These are phyloP conservation scores for Rubroboletus pulcherrimus DNA, from an alignment of 768 basidiomycete species.

Conservation along the genomic window DNA sequence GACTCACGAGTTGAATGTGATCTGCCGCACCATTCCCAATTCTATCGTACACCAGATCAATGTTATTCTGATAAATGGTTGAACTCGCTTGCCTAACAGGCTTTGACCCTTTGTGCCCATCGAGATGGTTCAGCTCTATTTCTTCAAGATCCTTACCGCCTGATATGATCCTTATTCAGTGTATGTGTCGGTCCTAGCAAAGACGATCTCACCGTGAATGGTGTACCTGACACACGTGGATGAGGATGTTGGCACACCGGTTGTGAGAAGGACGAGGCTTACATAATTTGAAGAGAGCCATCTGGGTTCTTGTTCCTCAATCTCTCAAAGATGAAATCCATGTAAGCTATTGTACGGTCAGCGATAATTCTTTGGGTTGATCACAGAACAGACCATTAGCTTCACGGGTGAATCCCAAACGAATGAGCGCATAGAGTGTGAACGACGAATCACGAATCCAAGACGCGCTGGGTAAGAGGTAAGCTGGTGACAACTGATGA, in stretches of 20 bases:
- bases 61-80: neutral
- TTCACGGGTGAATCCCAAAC: conserved; percentile 92
- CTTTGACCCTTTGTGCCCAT: conserved; percentile 82
- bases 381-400: conserved; percentile 60
- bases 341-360: conserved; percentile 53
- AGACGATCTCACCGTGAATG: conserved; percentile 63
- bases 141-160: conserved; percentile 80
- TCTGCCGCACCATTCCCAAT: conserved; percentile 97
- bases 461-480: conserved; percentile 48
- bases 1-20: conserved; percentile 77
- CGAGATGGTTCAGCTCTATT: conserved; percentile 79
- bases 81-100: conserved; percentile 56
- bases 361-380: neutral
- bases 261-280: neutral
- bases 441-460: conserved; percentile 98
- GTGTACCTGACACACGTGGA: conserved; percentile 51
- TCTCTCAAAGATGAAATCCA: conserved; percentile 88
- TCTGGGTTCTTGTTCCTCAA: conserved; percentile 82
- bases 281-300: conserved; percentile 94
- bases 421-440: conserved; percentile 89
- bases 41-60: conserved; percentile 27
- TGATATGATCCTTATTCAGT: conserved; percentile 17
- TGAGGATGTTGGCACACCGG: neutral
- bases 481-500: neutral
- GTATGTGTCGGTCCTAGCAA: neutral